Evolutionary conservation across 441 rosid genomes (phyloP).

Genomic region (Populus trichocarpa): DNA sequence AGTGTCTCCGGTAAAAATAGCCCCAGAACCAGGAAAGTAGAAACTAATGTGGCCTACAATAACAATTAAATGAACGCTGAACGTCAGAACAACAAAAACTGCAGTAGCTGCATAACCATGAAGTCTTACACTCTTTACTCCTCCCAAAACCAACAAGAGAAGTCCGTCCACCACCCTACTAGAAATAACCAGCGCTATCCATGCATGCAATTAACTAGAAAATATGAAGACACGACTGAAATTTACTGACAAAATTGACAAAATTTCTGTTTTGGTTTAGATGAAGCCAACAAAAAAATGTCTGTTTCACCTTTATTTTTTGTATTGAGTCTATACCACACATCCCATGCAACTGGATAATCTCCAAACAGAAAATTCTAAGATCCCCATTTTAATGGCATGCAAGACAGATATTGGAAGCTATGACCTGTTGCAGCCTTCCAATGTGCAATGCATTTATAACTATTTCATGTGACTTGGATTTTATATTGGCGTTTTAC

Average conservation of each 20-base stretch:
- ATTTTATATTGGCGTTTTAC: neutral
- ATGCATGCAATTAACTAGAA: neutral
- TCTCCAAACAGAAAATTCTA: neutral
- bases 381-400: neutral
- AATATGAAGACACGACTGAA: neutral
- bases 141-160: neutral
- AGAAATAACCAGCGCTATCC: neutral
- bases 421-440: neutral
- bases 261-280: neutral
- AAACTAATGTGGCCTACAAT: constrained; percentile 92
- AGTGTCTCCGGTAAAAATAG: constrained; percentile 90
- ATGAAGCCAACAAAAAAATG: neutral
- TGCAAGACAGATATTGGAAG: neutral
- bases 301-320: neutral
- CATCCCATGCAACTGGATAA: neutral
- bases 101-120: neutral
- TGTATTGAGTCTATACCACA: neutral
- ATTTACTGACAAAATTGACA: neutral
- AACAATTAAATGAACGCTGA: constrained; percentile 4
- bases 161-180: neutral
- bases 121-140: neutral
- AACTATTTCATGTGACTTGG: neutral
- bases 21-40: constrained; percentile 85
- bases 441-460: neutral
- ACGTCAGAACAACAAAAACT: constrained; percentile 8